These are phyloP conservation scores for Lentinula edodes DNA, from an alignment of 768 basidiomycete genomes.

Conservation along the genomic window DNA sequence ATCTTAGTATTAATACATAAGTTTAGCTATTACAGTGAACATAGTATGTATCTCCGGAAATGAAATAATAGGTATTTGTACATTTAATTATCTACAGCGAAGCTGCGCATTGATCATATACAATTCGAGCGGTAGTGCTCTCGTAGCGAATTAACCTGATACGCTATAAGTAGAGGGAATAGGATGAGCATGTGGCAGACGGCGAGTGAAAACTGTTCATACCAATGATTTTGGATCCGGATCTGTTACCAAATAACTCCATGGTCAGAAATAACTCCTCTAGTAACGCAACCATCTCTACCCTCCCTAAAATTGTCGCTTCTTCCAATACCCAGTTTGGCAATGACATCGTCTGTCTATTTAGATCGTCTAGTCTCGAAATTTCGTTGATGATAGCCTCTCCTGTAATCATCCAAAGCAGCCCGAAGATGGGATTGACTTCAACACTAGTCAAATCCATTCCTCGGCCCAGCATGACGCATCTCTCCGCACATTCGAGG, in stretches of 20 bases:
- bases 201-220: neutral
- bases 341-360: neutral
- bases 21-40: neutral
- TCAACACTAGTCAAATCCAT: neutral
- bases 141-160: neutral
- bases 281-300: neutral
- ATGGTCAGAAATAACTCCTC: neutral
- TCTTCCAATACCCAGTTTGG: neutral
- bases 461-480: neutral
- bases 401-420: conserved; percentile 1
- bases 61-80: neutral
- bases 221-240: neutral
- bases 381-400: neutral
- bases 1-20: conserved; percentile 18
- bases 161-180: neutral
- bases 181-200: neutral
- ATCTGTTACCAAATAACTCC: neutral
- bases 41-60: neutral
- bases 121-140: neutral
- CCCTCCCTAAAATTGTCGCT: neutral
- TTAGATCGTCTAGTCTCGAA: neutral
- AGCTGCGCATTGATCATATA: neutral
- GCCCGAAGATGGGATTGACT: conserved; percentile 9
- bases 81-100: neutral
- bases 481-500: neutral